Base-by-base conservation (phyloP, 2,329 filamentous ascomycete species). In the Ceratocystis diversiconidia region DNA sequence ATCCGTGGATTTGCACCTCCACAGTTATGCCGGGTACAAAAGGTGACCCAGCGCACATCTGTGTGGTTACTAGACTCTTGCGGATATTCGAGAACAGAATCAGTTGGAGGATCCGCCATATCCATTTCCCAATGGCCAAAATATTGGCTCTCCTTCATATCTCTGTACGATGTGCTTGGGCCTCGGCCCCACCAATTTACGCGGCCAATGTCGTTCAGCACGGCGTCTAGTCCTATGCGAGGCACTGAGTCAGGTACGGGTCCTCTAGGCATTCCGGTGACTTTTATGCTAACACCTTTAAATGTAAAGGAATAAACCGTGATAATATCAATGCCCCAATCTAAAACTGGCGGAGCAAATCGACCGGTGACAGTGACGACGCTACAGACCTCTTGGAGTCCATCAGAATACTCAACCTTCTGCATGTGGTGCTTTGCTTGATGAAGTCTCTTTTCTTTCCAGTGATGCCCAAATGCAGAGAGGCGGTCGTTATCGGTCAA, bases 161-260 rank as follows among this genome's bases (percentile, higher is more conserved):
- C 87, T 17, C 76, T 75, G 75, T 89, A 90, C 10, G 79, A 82
- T 72, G 88, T 85, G 1, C 83, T 83, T 0, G 84, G 84, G 0
- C 87, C 87, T 3, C 83, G 81, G 4, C 86, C 86, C 70, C 84
- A 88, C 86, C 86, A 90, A n/a, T 75, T 73, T 0, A 77, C 79
- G 3, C 71, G 69, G 3, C 74, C 71, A 28, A 78, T 73, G 19
- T 69, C 75, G 61, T 61, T 73, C 44, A 36, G 1, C 69, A 75
- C 76, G 12, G 75, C 78, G n/a, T 72, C 82, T 69, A 88, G 73
- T 0, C 86, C 86, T 67, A 88, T 79, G 17, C 86, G 79, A 0
- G 85, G 84, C 50, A 88, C 79, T 1, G 82, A 85, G 2, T 76
- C 73, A 0, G 84, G 74, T 1, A 79, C 76, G 12, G 70, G 70